Conservation (phyloP, 2,329 filamentous ascomycete genomes). For the Neofusicoccum laricinum region DNA sequence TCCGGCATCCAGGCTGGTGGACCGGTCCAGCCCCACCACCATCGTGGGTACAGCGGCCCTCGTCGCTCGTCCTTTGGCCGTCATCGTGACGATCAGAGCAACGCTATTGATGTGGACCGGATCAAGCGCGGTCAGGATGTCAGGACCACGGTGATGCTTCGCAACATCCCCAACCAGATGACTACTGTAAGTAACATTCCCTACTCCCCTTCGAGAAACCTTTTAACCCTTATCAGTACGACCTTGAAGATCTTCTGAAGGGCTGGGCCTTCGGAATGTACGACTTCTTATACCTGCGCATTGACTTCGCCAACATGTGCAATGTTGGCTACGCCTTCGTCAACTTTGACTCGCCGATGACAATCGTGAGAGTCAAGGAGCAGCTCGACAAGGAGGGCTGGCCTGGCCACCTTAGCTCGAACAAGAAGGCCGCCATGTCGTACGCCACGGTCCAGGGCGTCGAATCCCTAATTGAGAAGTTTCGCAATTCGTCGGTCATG, state of each 20-base stretch:
- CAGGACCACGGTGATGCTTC: slow-evolving; percentile 74
- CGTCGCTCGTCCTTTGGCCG: background rate
- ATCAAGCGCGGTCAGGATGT: slow-evolving; percentile 46
- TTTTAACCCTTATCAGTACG: slow-evolving; percentile 23
- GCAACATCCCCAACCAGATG: slow-evolving; percentile 93
- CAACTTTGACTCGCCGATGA: slow-evolving; percentile 78
- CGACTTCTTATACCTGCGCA: slow-evolving; percentile 93
- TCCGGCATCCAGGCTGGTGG: background rate
- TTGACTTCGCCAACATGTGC: slow-evolving; percentile 51
- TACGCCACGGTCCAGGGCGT: slow-evolving; percentile 97
- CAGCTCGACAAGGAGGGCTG: slow-evolving; percentile 15
- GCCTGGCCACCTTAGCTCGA: slow-evolving; percentile 53
- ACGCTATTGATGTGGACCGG: slow-evolving; percentile 36
- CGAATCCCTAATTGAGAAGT: slow-evolving; percentile 89
- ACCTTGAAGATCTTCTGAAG: slow-evolving; percentile 74
- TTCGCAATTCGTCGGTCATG: slow-evolving; percentile 96
- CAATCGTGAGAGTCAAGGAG: slow-evolving; percentile 59
- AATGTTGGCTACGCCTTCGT: slow-evolving; percentile 97
- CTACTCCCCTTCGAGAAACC: slow-evolving; percentile 19
- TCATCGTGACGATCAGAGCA: slow-evolving; percentile 23
- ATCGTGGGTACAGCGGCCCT: background rate
- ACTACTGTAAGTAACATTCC: slow-evolving; percentile 47
- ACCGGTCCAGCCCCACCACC: slow-evolving; percentile 21
- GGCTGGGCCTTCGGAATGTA: slow-evolving; percentile 76
- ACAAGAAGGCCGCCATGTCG: slow-evolving; percentile 85